Base-by-base conservation (phyloP, 495 filamentous ascomycete species). In the Penicillium desertorum region DNA sequence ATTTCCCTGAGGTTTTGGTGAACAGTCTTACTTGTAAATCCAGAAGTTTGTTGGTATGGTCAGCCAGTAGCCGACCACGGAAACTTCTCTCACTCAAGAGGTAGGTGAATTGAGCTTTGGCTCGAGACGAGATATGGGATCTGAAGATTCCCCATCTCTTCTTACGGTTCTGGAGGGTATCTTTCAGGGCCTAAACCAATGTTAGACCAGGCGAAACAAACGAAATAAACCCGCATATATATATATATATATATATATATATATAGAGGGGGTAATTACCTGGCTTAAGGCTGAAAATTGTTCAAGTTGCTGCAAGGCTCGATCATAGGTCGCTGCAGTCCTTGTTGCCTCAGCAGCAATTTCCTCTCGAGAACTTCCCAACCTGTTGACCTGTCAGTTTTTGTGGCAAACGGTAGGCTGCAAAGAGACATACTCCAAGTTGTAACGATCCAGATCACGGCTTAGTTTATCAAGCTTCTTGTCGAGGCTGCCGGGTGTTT, bases 21-120 rank as follows among this genome's bases (percentile, higher is more conserved):
- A 17, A 39, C 36, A 17, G 19, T 7, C 49, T 53, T 68, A 95
- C 89, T 52, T 88, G 80, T 34, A 99, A 77, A 59, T 94, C 88
- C 30, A 97, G 78, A 23, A 79, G 74, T 61, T 90, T 89, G 27
- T 75, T 64, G 44, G 78, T 72, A 71, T 98, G 94, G 57, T 96
- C 86, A 20, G 94, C 79, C 39, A 85, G 72, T 25, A 98, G 81
- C 57, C 83, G 82, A 45, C 94, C 94, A 19, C 92, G 84, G 73
- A 96, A 99, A 16, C 88, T 84, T 63, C 94, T 83, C 68, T 97
- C 92, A 63, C 85, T 88, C 45, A 99, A 81, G 14, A 98, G 80
- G 64, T 91, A 94, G 41, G 81, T 86, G 67, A 99, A 99, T 59
- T 90, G 90, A 17, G 85, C 84, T 47, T 92, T 85, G 25, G 92